A percentile compares a stretch with the other conserved stretches of the same genome.
phyloP scores from a whole-genome alignment of 345 rosid genomes.

The Anacardium occidentale region DNA sequence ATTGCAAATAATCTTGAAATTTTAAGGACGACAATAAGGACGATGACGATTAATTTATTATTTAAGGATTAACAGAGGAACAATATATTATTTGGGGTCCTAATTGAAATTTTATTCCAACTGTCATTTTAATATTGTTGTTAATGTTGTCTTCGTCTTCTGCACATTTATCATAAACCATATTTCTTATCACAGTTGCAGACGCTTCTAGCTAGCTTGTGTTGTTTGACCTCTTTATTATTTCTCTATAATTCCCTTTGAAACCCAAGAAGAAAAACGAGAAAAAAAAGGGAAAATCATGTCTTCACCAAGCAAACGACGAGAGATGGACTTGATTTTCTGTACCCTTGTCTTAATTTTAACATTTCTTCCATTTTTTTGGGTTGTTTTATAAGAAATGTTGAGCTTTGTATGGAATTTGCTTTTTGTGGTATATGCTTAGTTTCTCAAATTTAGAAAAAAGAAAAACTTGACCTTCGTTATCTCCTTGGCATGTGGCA shows the following conservation, averaged over 20 bases:
- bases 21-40: not conserved
- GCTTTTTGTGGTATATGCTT: conserved; percentile 12
- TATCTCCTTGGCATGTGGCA: not conserved
- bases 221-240: not conserved
- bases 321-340: conserved; percentile 63
- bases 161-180: conserved; percentile 1
- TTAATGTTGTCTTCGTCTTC: not conserved
- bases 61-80: conserved; percentile 7
- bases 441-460: conserved; percentile 5
- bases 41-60: not conserved
- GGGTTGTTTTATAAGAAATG: conserved; percentile 6
- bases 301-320: conserved; percentile 78
- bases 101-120: not conserved
- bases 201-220: not conserved
- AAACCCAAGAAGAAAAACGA: conserved; percentile 3
- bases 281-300: conserved; percentile 24
- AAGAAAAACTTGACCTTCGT: conserved; percentile 2
- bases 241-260: not conserved
- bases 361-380: no score
- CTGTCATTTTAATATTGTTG: no score
- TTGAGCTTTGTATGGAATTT: conserved; percentile 3
- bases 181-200: not conserved
- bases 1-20: not conserved
- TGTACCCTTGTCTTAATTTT: no score
- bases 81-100: conserved; percentile 12